Percentiles rank a stretch among this genome's conserved stretches.
Conservation (phyloP, 495 filamentous ascomycete genomes). For the Thermothielavioides terrestris region DNA sequence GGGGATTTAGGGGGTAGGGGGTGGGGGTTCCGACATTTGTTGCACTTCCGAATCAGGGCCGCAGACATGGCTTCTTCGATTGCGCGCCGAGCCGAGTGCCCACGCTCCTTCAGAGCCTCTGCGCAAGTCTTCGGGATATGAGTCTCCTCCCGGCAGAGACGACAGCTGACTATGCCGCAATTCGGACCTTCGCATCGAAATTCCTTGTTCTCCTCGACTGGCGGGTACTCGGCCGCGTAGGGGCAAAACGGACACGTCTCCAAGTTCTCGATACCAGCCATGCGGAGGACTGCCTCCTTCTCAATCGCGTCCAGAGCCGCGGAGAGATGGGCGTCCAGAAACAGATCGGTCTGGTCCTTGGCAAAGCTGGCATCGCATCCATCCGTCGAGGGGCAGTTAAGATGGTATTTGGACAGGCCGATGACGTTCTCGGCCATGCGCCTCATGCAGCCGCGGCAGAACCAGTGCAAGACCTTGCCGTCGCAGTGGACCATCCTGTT, state of each 20-base stretch:
- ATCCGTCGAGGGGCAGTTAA: conserved; percentile 47
- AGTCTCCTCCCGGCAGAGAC: conserved; percentile 59
- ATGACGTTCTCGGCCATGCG: conserved; percentile 57
- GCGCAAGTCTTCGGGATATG: conserved; percentile 71
- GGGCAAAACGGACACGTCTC: conserved; percentile 75
- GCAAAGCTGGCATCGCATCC: conserved; percentile 37
- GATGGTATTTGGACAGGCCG: conserved; percentile 52
- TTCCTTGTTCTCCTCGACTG: conserved; percentile 61
- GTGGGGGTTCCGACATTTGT: conserved; percentile 38
- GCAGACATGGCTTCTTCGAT: conserved; percentile 80
- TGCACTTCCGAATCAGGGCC: conserved; percentile 71
- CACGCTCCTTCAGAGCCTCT: conserved; percentile 53
- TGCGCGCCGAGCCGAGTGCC: conserved; percentile 48
- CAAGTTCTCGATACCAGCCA: conserved; percentile 57
- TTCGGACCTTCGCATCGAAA: conserved; percentile 61
- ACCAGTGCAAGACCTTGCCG: conserved; percentile 41
- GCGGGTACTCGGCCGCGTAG: conserved; percentile 61
- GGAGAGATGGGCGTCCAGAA: conserved; percentile 47
- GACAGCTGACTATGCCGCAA: conserved; percentile 62
- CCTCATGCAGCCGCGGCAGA: conserved; percentile 60
- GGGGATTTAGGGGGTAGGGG: too few species aligned
- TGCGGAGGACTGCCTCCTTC: conserved; percentile 55
- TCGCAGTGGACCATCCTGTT: conserved; percentile 64
- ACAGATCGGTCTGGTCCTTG: conserved; percentile 41
- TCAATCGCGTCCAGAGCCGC: conserved; percentile 59